Evolutionary conservation across 805 yeast species (phyloP).

Genomic region (Dipodascus albidus): DNA sequence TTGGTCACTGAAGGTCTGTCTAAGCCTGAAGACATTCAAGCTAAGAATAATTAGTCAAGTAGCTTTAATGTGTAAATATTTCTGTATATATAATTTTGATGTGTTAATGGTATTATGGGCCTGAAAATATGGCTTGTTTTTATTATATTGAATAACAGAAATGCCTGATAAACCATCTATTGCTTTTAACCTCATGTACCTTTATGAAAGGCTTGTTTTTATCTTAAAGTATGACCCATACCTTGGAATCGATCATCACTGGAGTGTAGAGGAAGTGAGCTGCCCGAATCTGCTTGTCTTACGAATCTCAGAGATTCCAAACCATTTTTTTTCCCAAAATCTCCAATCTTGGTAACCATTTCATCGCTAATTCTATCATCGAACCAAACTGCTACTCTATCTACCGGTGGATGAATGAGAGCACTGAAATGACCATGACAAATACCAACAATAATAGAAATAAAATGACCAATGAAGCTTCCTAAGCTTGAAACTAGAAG

Average conservation of each 20-base stretch:
- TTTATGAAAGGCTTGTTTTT: background rate
- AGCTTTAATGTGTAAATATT: background rate
- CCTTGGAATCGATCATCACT: background rate
- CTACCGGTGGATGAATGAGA: background rate
- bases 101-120: background rate
- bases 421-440: background rate
- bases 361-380: background rate
- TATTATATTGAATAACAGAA: no score
- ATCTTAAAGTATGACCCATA: background rate
- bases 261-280: background rate
- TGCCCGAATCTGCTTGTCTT: background rate
- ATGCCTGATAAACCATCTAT: no score
- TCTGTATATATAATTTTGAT: background rate
- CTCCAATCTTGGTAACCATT: background rate
- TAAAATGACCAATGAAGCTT: background rate
- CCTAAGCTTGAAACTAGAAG: background rate
- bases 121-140: background rate
- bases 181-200: background rate
- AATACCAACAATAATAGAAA: background rate
- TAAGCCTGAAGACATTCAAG: slow-evolving; percentile 20
- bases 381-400: background rate
- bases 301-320: background rate
- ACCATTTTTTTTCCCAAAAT: background rate
- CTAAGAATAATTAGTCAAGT: background rate
- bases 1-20: slow-evolving; percentile 59